phyloP scores from a whole-genome alignment of 202 grass and related monocot genomes.

The Brachypodium distachyon region DNA sequence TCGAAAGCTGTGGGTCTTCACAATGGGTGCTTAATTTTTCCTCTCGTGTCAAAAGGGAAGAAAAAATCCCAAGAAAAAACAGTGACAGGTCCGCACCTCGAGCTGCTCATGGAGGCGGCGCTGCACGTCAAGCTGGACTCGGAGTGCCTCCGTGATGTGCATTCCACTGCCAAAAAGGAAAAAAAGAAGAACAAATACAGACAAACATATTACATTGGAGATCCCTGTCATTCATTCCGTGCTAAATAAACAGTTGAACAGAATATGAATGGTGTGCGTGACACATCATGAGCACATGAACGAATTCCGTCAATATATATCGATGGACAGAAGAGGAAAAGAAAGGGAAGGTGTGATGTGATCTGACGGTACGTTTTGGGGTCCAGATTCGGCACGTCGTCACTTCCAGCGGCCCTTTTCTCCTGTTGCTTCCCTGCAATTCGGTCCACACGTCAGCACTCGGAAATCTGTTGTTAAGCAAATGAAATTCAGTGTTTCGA shows the following conservation, averaged over 20 bases:
- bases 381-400: conserved; percentile 31
- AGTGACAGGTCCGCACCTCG: too few relatives aligned
- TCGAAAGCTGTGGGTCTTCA: too few relatives aligned
- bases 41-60: too few relatives aligned
- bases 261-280: not conserved
- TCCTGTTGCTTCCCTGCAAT: conserved; percentile 43
- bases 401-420: conserved; percentile 12
- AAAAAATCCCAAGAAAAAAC: too few relatives aligned
- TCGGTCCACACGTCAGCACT: too few relatives aligned
- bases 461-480: too few relatives aligned
- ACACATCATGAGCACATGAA: not conserved
- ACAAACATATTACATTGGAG: too few relatives aligned
- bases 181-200: too few relatives aligned
- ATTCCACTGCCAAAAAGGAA: conserved; percentile 44
- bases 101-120: conserved; percentile 88
- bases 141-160: conserved; percentile 76
- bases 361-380: conserved; percentile 52
- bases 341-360: too few relatives aligned
- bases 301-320: conserved; percentile 8
- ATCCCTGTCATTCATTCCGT: too few relatives aligned
- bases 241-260: too few relatives aligned
- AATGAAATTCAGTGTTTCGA: not conserved
- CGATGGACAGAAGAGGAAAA: not conserved
- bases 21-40: too few relatives aligned
- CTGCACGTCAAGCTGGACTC: conserved; percentile 76